Evolutionary conservation across 257 asterid genomes (phyloP).

Genomic region (Solanum gandarillasii): DNA sequence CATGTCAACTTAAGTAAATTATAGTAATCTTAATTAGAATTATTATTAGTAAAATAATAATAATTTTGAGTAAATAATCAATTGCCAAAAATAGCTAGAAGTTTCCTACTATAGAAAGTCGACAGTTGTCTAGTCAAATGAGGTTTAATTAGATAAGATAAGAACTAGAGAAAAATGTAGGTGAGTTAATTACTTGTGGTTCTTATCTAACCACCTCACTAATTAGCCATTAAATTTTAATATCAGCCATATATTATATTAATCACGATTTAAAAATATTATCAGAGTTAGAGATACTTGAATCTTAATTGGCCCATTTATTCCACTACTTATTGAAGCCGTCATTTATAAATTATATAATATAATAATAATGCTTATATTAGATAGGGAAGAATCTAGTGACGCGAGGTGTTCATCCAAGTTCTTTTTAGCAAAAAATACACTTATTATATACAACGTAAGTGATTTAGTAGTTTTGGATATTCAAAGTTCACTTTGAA

Average conservation of each 20-base stretch:
- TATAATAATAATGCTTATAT: too few relatives aligned
- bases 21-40: not conserved
- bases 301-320: not conserved
- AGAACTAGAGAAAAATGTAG: slow-evolving; percentile 4
- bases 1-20: not conserved
- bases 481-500: not conserved
- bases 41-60: not conserved
- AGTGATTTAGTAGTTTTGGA: not conserved
- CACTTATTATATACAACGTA: not conserved
- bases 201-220: slow-evolving; percentile 40
- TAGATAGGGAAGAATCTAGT: not conserved
- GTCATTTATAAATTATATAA: not conserved
- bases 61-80: not conserved
- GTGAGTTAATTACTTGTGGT: slow-evolving; percentile 22
- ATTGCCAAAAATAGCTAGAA: slow-evolving; percentile 11
- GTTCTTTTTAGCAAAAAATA: not conserved
- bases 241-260: not conserved
- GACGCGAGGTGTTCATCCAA: too few relatives aligned
- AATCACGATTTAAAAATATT: not conserved
- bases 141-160: slow-evolving; percentile 20
- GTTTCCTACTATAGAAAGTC: slow-evolving; percentile 6
- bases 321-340: not conserved
- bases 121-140: slow-evolving; percentile 26
- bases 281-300: not conserved
- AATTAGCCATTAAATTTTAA: slow-evolving; percentile 7